Base-by-base conservation (phyloP, 331 rosid species). In the Rosa hybrid region DNA sequence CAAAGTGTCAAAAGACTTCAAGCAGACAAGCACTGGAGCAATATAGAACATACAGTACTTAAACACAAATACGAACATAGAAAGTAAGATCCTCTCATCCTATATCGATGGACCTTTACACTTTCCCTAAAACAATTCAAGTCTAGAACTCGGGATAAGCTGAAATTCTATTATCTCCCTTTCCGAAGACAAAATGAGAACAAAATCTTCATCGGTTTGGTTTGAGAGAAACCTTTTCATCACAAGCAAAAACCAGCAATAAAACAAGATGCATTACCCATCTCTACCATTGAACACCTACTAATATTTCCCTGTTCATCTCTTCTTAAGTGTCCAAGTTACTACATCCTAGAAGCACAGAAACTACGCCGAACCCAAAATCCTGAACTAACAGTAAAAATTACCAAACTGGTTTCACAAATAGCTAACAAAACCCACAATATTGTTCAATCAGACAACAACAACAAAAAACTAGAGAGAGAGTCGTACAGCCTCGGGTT, bases 401-500 rank as follows among this genome's bases (percentile, higher is more conserved):
- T 44, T 25, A 17, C 27, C 73, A 4, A 48, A 18, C 6, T 20
- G 21, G 6, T 30, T 34, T 34, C 12, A 8, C 39, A 44, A 23
- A 23, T 16, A 50, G 46, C 44, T 25, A 14, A 49, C 21, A 38
- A 77, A 34, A 67, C n/a, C 34, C 14, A 53, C 25, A 64, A 41
- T 0, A 57, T 11, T 20, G 25, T 12, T 45, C 53, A 50, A 48
- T 39, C 21, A 57, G 34, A n/a, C 30, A 25, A 16, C 38, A 12
- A 74, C 13, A 27, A 27, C 30, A 54, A 20, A 18, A 50, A 67
- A 8, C 50, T 21, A 79, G 27, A 56, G 57, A 49, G 38, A 12
- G 50, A 75, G 21, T 0, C 88, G 54, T 89, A 95, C 98, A 51
- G 96, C 85, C 80, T 90, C 97, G 6, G 98, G 98, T 72, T 92